Evolutionary conservation across 495 filamentous ascomycete genomes (phyloP).

Genomic region (Hamigera avellanea): DNA sequence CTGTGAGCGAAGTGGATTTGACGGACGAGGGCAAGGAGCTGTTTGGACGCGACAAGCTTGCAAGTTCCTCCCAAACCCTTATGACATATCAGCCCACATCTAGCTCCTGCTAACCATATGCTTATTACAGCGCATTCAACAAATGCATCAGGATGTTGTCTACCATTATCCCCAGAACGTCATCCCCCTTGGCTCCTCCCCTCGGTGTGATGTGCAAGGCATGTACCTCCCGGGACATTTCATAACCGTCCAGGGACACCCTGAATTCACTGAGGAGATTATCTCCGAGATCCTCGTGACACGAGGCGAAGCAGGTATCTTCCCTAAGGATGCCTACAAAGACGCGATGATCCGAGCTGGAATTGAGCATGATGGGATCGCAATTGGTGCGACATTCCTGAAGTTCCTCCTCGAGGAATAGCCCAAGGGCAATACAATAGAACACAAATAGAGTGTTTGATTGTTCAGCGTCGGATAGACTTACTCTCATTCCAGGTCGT

Average conservation of each 20-base stretch:
- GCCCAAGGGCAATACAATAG: too few relatives aligned
- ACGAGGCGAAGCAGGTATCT: slow-evolving; percentile 51
- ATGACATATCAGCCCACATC: background rate
- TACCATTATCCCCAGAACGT: slow-evolving; percentile 48
- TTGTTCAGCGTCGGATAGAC: too few relatives aligned
- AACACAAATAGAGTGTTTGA: too few relatives aligned
- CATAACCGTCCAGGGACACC: slow-evolving; percentile 84
- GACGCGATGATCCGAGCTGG: slow-evolving; percentile 56
- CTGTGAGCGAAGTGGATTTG: slow-evolving; percentile 58
- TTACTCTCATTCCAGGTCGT: too few relatives aligned
- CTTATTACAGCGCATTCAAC: slow-evolving; percentile 53
- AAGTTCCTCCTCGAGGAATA: slow-evolving; percentile 53
- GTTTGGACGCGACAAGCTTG: slow-evolving; percentile 57
- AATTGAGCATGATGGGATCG: slow-evolving; percentile 63
- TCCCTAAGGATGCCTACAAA: slow-evolving; percentile 48
- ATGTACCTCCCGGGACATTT: slow-evolving; percentile 58
- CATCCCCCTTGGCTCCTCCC: slow-evolving; percentile 52
- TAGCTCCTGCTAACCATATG: background rate
- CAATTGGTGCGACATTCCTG: slow-evolving; percentile 57
- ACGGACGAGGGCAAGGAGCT: slow-evolving; percentile 60
- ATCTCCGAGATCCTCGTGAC: slow-evolving; percentile 53
- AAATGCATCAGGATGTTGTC: slow-evolving; percentile 88
- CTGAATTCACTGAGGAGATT: slow-evolving; percentile 74
- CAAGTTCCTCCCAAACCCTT: slow-evolving; percentile 24
- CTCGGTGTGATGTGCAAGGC: slow-evolving; percentile 62